Conservation (phyloP, 768 basidiomycete species). For the Phanerodontia chrysosporium region DNA sequence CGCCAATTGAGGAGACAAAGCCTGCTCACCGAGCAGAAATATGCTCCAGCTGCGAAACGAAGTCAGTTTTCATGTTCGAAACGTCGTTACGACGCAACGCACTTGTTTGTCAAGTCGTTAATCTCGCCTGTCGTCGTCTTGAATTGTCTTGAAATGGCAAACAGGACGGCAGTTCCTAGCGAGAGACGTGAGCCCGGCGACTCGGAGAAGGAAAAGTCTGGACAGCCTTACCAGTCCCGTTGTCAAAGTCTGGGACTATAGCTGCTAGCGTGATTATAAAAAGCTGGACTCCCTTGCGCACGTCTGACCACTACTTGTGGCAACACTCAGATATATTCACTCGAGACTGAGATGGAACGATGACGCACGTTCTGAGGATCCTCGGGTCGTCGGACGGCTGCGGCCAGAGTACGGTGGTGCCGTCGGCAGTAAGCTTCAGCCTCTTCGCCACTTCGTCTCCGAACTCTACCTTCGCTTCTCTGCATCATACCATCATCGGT, state of each 20-base stretch:
- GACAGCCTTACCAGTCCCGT: slow-evolving; percentile 46
- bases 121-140: slow-evolving; percentile 53
- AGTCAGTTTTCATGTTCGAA: no score
- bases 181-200: not conserved
- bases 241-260: slow-evolving; percentile 65
- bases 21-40: slow-evolving; percentile 46
- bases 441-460: slow-evolving; percentile 49
- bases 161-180: slow-evolving; percentile 56
- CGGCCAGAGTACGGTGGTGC: slow-evolving; percentile 63
- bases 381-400: slow-evolving; percentile 58
- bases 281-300: slow-evolving; percentile 52
- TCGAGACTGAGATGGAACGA: not conserved
- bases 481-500: slow-evolving; percentile 18
- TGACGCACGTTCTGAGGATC: slow-evolving; percentile 58
- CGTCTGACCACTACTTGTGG: slow-evolving; percentile 45
- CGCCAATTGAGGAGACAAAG: not conserved
- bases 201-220: not conserved
- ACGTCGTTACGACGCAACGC: not conserved
- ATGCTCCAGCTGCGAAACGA: slow-evolving; percentile 52
- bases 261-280: slow-evolving; percentile 60
- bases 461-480: slow-evolving; percentile 61
- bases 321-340: no score
- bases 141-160: slow-evolving; percentile 52
- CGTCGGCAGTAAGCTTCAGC: slow-evolving; percentile 55
- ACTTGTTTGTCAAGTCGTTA: slow-evolving; percentile 53